Base-by-base conservation (phyloP, 495 filamentous ascomycete species). In the Lepraria neglecta region DNA sequence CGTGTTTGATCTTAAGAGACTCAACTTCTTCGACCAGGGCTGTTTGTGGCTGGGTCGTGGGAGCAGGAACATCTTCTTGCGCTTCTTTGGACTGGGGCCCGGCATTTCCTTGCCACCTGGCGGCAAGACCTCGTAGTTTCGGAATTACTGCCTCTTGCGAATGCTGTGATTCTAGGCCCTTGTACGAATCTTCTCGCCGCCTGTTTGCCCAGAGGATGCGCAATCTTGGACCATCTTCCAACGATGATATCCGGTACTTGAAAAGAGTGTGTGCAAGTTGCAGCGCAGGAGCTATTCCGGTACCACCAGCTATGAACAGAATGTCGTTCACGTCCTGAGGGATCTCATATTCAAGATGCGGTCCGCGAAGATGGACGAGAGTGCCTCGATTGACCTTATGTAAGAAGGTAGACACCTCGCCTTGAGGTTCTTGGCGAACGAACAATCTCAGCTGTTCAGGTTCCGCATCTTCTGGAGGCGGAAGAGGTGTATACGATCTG, bases 261-360 rank as follows among this genome's bases (percentile, higher is more conserved):
- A 85, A 71, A 4, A 94, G 66, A 10, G 79, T 80, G 60, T 84
- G 73, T 42, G 83, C 89, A 28, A 85, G 80, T 73, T 97, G 92
- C 65, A 97, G 69, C 38, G 92, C 94, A 1, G 92, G 89, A 27
- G 90, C 91, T 70, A 98, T 94, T 0, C 92, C 94, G 6, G 94
- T 98, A 0, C 94, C 94, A 0, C 92, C 94, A 15, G 92, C 94
- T 38, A 97, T 75, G 71, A 97, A 96, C 3, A 97, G 68, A 3
- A 96, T 77, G 38, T 81, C 73, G 21, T 72, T 75, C 43, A 74
- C 85, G 47, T 74, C 68, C 15, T 69, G 60, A 12, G 77, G 87
- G 40, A 87, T 82, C 65, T 73, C 79, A 61, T 78, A 89, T 45
- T 95, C 91, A 11, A 84, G 66, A 63, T 84, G 80, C 19, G 91